These are phyloP conservation scores for Scedosporium minutisporum DNA, from an alignment of 2,329 filamentous ascomycete genomes.

Conservation along the genomic window DNA sequence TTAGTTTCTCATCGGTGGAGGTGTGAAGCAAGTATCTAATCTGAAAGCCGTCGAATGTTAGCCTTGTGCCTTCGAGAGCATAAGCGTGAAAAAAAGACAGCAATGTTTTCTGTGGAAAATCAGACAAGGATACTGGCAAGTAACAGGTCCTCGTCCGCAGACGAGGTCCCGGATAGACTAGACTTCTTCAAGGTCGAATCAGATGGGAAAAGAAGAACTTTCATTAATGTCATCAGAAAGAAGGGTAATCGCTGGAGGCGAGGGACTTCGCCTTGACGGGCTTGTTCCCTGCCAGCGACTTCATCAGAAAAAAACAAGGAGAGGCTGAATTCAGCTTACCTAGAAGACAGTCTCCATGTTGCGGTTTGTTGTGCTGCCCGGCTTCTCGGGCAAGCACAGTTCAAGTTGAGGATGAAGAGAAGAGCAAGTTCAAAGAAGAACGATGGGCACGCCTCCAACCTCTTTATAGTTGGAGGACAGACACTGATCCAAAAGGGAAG, in stretches of 20 bases:
- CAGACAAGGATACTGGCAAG: slow-evolving; percentile 88
- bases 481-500: not conserved
- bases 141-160: slow-evolving; percentile 56
- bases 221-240: slow-evolving; percentile 61
- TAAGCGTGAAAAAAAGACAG: slow-evolving; percentile 10
- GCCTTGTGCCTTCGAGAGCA: slow-evolving; percentile 2
- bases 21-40: not conserved
- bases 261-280: not conserved
- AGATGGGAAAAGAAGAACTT: slow-evolving; percentile 78
- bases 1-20: not conserved
- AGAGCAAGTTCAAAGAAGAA: not conserved
- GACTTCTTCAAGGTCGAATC: slow-evolving; percentile 81
- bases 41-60: slow-evolving; percentile 1
- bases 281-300: not conserved
- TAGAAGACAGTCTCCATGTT: not conserved
- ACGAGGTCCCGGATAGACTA: slow-evolving; percentile 55
- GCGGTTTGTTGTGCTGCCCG: too few species aligned
- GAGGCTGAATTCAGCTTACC: not conserved
- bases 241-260: slow-evolving; percentile 19
- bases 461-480: not conserved
- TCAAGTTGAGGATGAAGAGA: not conserved
- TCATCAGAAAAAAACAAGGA: not conserved
- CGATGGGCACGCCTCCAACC: not conserved
- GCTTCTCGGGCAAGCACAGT: too few species aligned
- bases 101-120: slow-evolving; percentile 23